phyloP scores from a whole-genome alignment of 192 early-diverging fungal species.

The Backusella psychrophila region DNA sequence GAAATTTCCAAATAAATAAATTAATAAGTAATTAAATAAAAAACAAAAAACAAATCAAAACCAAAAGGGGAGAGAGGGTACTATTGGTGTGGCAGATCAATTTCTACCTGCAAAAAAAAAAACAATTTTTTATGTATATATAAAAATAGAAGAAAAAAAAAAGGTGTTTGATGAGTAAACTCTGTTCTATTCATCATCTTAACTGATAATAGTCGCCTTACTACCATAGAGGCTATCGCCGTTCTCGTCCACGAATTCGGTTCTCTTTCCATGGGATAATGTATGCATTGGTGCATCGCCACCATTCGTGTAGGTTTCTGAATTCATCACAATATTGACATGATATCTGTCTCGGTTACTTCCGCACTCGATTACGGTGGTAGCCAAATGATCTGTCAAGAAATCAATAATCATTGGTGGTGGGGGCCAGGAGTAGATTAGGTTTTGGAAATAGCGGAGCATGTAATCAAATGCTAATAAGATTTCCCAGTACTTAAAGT shows the following conservation, averaged over 20 bases:
- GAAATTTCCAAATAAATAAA: neutral
- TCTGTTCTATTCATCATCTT: neutral
- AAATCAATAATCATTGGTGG: neutral
- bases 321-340: neutral
- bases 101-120: neutral
- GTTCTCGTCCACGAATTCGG: neutral
- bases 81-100: neutral
- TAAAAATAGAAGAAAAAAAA: neutral
- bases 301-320: neutral
- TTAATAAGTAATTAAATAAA: neutral
- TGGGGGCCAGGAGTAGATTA: constrained; percentile 14
- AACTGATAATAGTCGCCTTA: neutral
- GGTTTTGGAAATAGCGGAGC: neutral
- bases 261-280: neutral
- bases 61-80: neutral
- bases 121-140: neutral
- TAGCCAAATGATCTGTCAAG: neutral
- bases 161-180: neutral
- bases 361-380: neutral
- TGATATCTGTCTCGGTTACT: neutral
- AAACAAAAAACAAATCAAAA: neutral
- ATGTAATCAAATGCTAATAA: constrained; percentile 8
- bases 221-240: neutral
- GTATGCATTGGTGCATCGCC: neutral
- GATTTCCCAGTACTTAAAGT: neutral